Base-by-base conservation (phyloP, 495 filamentous ascomycete species). In the Penicillium malachiteum region DNA sequence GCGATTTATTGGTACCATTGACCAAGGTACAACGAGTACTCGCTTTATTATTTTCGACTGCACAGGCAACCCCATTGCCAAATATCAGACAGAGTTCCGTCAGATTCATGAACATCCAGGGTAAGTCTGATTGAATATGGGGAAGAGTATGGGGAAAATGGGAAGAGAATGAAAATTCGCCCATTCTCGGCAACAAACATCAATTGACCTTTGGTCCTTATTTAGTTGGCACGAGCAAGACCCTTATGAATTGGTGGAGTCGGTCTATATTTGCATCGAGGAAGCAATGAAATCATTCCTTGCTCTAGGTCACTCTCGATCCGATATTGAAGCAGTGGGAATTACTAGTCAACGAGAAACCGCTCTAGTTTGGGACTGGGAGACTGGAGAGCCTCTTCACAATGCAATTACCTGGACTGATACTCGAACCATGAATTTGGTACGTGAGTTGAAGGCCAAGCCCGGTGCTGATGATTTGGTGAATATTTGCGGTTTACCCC, bases 271-370 rank as follows among this genome's bases (percentile, higher is more conserved):
- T 45, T 97, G 93, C 75, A 92, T 96, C 52, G 89, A 94, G 55
- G 81, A 84, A 60, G 91, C 91, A 1, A 87, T 88, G 64, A 81
- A 84, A 61, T 71, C 83, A 26, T 96, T 96, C 73, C 68, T 83
- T 14, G 78, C 82, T 39, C 73, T 84, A 40, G 93, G 93, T 41
- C 81, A 92, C 73, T 80, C 81, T 17, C 78, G 83, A 48, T 78
- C 78, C 48, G 80, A 91, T 57, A 89, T 97, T 63, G 89, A 90
- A 64, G 84, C 90, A 32, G 83, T 97, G 64, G 93, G 93, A 52
- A 89, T 97, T 70, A 96, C 92, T 54, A 96, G 90, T 73, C 93
- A 97, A 77, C 85, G 93, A 65, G 93, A 97, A 76, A 97, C 93
- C 21, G 91, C 87, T 0, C 76, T 97, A 8, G 88, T 92, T 17